Evolutionary conservation across 768 basidiomycete species (phyloP).

Genomic region (Tricholoma terreum): DNA sequence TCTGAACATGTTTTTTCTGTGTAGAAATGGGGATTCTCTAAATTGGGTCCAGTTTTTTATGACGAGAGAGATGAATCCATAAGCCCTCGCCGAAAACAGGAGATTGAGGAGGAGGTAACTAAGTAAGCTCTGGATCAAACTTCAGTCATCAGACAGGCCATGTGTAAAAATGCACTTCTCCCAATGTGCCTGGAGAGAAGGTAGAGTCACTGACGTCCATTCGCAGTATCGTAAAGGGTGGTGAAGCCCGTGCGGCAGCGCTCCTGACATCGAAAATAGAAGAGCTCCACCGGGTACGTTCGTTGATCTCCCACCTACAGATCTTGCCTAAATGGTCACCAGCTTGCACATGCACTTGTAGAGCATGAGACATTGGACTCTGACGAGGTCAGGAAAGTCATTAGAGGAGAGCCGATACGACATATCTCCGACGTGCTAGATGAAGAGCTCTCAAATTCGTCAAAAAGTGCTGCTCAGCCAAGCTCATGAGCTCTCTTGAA

Average conservation of each 20-base stretch:
- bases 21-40: constrained; percentile 80
- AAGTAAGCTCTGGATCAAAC: constrained; percentile 47
- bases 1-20: not conserved
- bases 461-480: constrained; percentile 11
- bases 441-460: constrained; percentile 45
- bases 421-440: constrained; percentile 63
- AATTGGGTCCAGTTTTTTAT: constrained; percentile 81
- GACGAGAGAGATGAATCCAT: constrained; percentile 67
- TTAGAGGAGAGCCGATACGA: constrained; percentile 80
- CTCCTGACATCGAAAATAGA: constrained; percentile 65
- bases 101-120: constrained; percentile 87
- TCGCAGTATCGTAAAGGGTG: constrained; percentile 58
- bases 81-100: constrained; percentile 72
- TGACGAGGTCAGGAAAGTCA: constrained; percentile 83
- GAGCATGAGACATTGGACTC: constrained; percentile 92
- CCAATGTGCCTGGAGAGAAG: not conserved
- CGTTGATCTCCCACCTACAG: constrained; percentile 1
- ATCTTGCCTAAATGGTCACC: constrained; percentile 4
- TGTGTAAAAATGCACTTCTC: not conserved
- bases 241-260: constrained; percentile 61
- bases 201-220: constrained; percentile 8
- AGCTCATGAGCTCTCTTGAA: not conserved
- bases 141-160: not conserved
- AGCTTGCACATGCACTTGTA: constrained; percentile 90
- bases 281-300: constrained; percentile 70